Base-by-base conservation (phyloP, 2,329 filamentous ascomycete genomes). In the Xylaria polymorpha region DNA sequence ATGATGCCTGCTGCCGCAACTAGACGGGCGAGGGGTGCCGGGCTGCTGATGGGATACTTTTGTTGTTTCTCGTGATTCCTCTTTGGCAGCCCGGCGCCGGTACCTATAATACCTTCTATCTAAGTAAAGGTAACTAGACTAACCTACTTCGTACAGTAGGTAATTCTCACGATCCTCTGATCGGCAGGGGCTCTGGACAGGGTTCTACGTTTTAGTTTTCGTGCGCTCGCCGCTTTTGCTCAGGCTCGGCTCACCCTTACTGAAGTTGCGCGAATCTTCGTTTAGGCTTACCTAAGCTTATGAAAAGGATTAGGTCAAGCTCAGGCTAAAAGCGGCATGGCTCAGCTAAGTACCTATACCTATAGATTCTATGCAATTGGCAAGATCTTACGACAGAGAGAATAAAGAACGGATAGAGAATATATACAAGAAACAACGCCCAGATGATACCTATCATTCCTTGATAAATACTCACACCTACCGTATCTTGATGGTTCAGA, bases 171-270 rank as follows among this genome's bases (percentile, higher is more conserved):
- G 48, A 48, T 61, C 41, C 63, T 60, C 20, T 25, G 64, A 66
- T 66, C 41, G 57, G 9, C 64, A 66, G 56, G 63, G 63, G 48
- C 51, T 22, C 35, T 37, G 8, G 25, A n/a, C 25, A 53, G 29
- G 29, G 18, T 51, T 18, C n/a, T n/a, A n/a, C n/a, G n/a, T n/a
- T n/a, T n/a, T n/a, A n/a, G n/a, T n/a, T n/a, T n/a, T n/a, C n/a
- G 25, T 4, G 25, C 25, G 4, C 2, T 29, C 25, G 25, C 25
- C 25, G 29, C 50, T 53, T 32, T 63, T 63, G 43, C 50, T 43
- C 58, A 37, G 39, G 53, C 32, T 53, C 48, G 48, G 48, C 48
- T 53, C 48, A 53, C 20, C 55, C 22, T n/a, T n/a, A n/a, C n/a
- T n/a, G n/a, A n/a, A n/a, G n/a, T n/a, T n/a, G n/a, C n/a, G n/a